Evolutionary conservation across 192 early-diverging fungal species (phyloP).

Genomic region (Coemansia sp.): DNA sequence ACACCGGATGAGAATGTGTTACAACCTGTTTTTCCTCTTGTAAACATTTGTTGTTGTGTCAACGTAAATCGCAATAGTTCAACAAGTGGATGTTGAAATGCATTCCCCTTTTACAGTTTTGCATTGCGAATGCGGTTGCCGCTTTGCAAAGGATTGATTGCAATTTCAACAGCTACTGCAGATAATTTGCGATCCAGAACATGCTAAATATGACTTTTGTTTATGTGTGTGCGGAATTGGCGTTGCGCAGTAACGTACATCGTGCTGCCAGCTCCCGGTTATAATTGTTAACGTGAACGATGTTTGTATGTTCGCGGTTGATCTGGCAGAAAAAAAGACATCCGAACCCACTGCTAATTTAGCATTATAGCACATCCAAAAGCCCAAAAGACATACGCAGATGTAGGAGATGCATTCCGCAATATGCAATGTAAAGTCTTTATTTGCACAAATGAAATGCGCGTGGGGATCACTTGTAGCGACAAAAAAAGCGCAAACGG

Average conservation of each 20-base stretch:
- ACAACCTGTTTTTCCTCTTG: too few species aligned
- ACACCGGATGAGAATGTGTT: too few species aligned
- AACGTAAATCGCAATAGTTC: too few species aligned
- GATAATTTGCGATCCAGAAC: not conserved
- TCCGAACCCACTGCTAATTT: too few species aligned
- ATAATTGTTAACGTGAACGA: not conserved
- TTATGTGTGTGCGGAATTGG: not conserved
- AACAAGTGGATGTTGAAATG: too few species aligned
- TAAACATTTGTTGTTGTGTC: too few species aligned
- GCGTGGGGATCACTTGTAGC: not conserved
- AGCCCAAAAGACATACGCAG: not conserved
- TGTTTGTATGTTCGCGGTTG: not conserved
- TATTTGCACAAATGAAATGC: constrained; percentile 1
- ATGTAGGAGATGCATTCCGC: not conserved
- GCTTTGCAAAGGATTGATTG: not conserved
- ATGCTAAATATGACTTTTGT: not conserved
- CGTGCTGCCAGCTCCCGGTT: not conserved
- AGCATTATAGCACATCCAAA: too few species aligned
- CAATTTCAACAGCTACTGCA: not conserved
- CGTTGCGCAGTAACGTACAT: not conserved
- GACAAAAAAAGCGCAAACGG: not conserved
- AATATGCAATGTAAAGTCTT: not conserved
- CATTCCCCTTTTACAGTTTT: too few species aligned
- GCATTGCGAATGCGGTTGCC: not conserved
- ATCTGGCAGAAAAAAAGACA: not conserved